Conservation (phyloP, 208 protist genomes). For the Vickermania spadyakhi region DNA sequence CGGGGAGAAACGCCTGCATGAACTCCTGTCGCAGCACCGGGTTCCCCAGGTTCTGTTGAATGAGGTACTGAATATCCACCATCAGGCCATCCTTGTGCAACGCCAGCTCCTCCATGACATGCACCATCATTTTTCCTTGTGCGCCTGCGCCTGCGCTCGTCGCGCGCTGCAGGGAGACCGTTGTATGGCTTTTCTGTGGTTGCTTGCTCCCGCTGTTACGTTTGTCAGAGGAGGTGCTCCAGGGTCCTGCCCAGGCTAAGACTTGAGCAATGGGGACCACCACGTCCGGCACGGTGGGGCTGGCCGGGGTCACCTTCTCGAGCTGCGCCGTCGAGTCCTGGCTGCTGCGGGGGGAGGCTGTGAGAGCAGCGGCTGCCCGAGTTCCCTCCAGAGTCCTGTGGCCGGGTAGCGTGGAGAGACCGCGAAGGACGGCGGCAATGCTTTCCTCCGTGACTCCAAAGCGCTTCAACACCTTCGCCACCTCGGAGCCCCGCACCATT, state of each 20-base stretch:
- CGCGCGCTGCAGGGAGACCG: not conserved
- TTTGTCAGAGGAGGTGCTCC: not conserved
- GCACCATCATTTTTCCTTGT: conserved; percentile 50
- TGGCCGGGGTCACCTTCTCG: no score
- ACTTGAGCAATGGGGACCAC: conserved; percentile 63
- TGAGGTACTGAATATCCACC: conserved; percentile 71
- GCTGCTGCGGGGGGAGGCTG: not conserved
- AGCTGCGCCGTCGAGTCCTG: no score
- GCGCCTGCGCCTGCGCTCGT: conserved; percentile 1
- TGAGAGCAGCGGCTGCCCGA: not conserved
- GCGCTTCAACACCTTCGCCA: conserved; percentile 40
- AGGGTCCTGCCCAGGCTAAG: conserved; percentile 57
- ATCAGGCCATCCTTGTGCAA: conserved; percentile 60
- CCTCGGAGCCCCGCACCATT: conserved; percentile 46
- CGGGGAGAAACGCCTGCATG: conserved; percentile 58
- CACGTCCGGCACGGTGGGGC: conserved; percentile 30
- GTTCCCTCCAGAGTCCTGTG: conserved; percentile 28
- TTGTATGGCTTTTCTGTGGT: not conserved
- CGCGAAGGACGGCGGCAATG: conserved; percentile 51
- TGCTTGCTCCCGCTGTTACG: not conserved
- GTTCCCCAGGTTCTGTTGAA: conserved; percentile 57
- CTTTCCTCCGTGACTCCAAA: conserved; percentile 52
- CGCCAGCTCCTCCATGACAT: conserved; percentile 65
- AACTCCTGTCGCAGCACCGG: conserved; percentile 65
- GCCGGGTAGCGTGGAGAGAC: conserved; percentile 60